These are phyloP conservation scores for Jacaranda copaia DNA, from an alignment of 257 asterid species.

Conservation along the genomic window DNA sequence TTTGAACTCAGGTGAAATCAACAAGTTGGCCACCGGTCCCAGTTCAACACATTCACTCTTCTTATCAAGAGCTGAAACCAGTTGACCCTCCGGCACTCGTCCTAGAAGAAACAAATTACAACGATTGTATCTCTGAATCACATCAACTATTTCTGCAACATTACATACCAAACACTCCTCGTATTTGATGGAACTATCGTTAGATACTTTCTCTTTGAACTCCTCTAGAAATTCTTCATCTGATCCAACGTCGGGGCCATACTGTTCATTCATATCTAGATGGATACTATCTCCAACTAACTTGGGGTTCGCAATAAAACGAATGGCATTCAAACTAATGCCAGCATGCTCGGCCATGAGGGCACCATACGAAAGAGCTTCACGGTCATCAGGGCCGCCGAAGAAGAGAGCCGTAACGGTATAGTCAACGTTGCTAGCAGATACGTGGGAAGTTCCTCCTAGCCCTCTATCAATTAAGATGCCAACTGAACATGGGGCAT, in stretches of 20 bases:
- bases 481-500: slow-evolving; percentile 74
- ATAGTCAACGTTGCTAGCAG: slow-evolving; percentile 64
- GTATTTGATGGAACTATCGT: slow-evolving; percentile 51
- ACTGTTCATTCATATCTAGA: slow-evolving; percentile 36
- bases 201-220: slow-evolving; percentile 43
- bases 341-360: slow-evolving; percentile 84
- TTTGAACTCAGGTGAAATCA: slow-evolving; percentile 53
- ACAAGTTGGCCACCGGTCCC: slow-evolving; percentile 67
- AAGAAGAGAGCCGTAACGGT: slow-evolving; percentile 59
- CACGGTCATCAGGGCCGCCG: slow-evolving; percentile 75
- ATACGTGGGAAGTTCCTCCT: slow-evolving; percentile 65
- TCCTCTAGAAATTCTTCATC: slow-evolving; percentile 53
- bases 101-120: slow-evolving; percentile 66
- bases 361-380: slow-evolving; percentile 65
- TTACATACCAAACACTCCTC: slow-evolving; percentile 52
- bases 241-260: slow-evolving; percentile 27
- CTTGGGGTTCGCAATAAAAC: slow-evolving; percentile 44
- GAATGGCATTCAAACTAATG: slow-evolving; percentile 49
- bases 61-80: slow-evolving; percentile 47
- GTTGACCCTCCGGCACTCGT: slow-evolving; percentile 63
- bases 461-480: slow-evolving; percentile 73
- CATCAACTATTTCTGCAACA: slow-evolving; percentile 42
- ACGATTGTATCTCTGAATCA: slow-evolving; percentile 39
- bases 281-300: slow-evolving; percentile 38
- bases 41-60: slow-evolving; percentile 65